Evolutionary conservation across 2,329 filamentous ascomycete genomes (phyloP).

Genomic region (Neofusicoccum ribis): DNA sequence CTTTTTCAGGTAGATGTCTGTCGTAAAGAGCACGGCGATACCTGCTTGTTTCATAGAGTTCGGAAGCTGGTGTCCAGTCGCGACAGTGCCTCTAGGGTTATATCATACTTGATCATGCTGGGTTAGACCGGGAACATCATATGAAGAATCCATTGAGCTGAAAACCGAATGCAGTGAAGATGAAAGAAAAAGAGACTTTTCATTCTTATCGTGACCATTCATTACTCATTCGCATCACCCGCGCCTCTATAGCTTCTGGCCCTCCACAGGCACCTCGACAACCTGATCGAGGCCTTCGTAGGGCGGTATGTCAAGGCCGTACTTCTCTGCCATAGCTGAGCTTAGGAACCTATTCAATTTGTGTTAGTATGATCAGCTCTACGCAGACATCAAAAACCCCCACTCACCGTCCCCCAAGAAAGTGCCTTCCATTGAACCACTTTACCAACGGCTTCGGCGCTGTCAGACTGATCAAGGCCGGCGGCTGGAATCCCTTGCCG

Average conservation of each 20-base stretch:
- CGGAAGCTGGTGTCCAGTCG: no score
- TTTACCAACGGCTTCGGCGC: slow-evolving; percentile 89
- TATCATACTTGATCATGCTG: no score
- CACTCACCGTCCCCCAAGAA: slow-evolving; percentile 76
- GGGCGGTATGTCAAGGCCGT: slow-evolving; percentile 75
- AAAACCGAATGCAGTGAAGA: background rate
- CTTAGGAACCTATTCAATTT: slow-evolving; percentile 68
- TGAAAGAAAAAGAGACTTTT: background rate
- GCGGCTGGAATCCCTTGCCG: slow-evolving; percentile 78
- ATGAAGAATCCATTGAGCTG: no score
- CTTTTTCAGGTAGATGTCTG: no score
- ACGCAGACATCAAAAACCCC: background rate
- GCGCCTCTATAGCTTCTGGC: slow-evolving; percentile 48
- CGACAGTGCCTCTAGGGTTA: no score
- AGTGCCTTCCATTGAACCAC: slow-evolving; percentile 84
- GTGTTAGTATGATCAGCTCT: slow-evolving; percentile 19
- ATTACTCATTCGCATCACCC: background rate
- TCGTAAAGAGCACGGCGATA: no score
- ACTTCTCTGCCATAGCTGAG: slow-evolving; percentile 76
- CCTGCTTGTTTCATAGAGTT: no score
- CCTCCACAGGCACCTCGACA: slow-evolving; percentile 65
- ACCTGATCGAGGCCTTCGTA: slow-evolving; percentile 89
- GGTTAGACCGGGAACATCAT: no score
- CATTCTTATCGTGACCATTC: background rate
- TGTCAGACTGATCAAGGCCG: slow-evolving; percentile 80